A percentile compares a stretch with the other conserved stretches of the same genome.
These are phyloP conservation scores for Malus orientalis DNA, from an alignment of 306 rosid genomes.

Conservation along the genomic window DNA sequence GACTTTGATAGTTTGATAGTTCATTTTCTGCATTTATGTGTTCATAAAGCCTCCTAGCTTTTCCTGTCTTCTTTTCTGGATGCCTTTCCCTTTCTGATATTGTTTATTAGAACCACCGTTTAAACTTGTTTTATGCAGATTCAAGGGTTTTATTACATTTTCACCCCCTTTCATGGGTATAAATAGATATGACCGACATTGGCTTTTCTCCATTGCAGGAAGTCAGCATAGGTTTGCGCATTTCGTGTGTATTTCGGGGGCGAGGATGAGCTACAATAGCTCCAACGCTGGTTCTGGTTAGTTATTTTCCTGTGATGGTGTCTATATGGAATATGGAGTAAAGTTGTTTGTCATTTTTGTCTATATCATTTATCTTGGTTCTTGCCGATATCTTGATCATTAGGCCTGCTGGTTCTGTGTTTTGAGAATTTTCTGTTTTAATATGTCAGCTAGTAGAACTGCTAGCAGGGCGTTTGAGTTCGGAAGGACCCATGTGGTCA, in stretches of 20 bases:
- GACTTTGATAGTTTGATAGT: slow-evolving; percentile 26
- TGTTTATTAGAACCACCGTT: slow-evolving; percentile 24
- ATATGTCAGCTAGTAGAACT: slow-evolving; percentile 61
- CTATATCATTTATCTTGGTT: not conserved
- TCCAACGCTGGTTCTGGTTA: slow-evolving; percentile 62
- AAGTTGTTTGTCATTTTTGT: not conserved
- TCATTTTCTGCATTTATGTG: slow-evolving; percentile 48
- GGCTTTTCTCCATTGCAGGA: slow-evolving; percentile 58
- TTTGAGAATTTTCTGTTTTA: slow-evolving; percentile 27
- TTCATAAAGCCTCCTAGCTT: slow-evolving; percentile 44
- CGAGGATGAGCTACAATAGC: slow-evolving; percentile 61
- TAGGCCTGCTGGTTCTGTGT: slow-evolving; percentile 20
- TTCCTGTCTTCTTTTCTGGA: slow-evolving; percentile 27
- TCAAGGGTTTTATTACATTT: slow-evolving; percentile 37
- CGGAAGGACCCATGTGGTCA: slow-evolving; percentile 91
- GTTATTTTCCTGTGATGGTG: slow-evolving; percentile 24
- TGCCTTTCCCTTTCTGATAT: slow-evolving; percentile 64
- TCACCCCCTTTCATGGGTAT: slow-evolving; percentile 40
- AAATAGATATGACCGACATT: slow-evolving; percentile 45
- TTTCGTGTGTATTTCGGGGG: slow-evolving; percentile 18
- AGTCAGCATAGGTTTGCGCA: slow-evolving; percentile 20
- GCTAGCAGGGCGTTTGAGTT: slow-evolving; percentile 61
- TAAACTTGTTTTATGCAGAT: slow-evolving; percentile 31
- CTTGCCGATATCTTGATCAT: slow-evolving; percentile 4
- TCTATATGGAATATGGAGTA: slow-evolving; percentile 1